Evolutionary conservation across 441 rosid genomes (phyloP), one percentile per base, ranked within the genome.

Genomic region (Monsonia emarginata): DNA sequence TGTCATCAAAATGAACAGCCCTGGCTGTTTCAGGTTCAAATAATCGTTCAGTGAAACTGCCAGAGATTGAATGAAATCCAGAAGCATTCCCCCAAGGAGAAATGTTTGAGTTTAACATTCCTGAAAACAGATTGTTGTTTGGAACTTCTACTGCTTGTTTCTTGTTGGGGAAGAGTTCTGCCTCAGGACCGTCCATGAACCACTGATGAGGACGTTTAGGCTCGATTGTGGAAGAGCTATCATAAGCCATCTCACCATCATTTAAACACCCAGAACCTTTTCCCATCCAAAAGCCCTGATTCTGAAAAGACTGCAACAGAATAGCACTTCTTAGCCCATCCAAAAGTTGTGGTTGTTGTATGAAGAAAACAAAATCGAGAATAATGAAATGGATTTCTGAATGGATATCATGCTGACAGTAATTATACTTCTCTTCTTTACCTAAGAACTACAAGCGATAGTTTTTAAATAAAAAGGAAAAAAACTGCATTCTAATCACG

Each of bases 191-290:
- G 67, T 78, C 84, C 1, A 78, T 73, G 75, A 87, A 81, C 90
- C 89, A 87, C 63, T 81, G 81, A 67, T 83, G 85, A 52, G 87
- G 67, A 40, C 90, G 82, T 77, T 87, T 87, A 56, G 73, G 69
- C 63, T 82, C 86, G 58, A 48, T 56, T 74, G 79, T 81, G 65
- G 85, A 75, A 63, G 81, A 73, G 64, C 77, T 80, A 65, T 72
- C 79, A 46, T 79, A 83, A 25, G 68, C 75, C 28, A 81, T 74
- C 66, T 85, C 82, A 38, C 79, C 86, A 46, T 77, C 84, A 70
- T 69, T 73, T 67, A 76, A 63, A 74, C 77, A 75, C 25, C 74
- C 83, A 26, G 65, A 63, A 63, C 78, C 82, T 76, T 81, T 85
- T 27, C 78, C 59, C 76, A 80, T 75, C 90, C 85, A 88, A 62